phyloP scores from a whole-genome alignment of 441 rosid genomes.

The Eruca vesicaria region DNA sequence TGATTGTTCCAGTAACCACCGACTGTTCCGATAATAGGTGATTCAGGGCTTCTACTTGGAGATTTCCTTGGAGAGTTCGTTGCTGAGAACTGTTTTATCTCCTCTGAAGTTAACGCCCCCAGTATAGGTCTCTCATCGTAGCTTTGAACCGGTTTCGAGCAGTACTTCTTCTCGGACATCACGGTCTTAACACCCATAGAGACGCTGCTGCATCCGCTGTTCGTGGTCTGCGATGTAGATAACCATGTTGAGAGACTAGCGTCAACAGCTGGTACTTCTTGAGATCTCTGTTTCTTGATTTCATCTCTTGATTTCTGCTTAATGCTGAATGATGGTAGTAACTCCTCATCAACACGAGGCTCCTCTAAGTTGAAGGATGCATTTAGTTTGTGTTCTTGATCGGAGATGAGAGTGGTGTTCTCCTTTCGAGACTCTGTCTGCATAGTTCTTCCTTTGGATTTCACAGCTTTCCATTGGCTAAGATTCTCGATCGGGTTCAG shows the following conservation, averaged over 20 bases:
- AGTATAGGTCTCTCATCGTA: slow-evolving; percentile 65
- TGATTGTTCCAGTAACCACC: slow-evolving; percentile 72
- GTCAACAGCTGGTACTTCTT: slow-evolving; percentile 57
- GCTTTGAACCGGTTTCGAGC: slow-evolving; percentile 45
- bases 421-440: slow-evolving; percentile 48
- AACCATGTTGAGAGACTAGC: slow-evolving; percentile 96
- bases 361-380: slow-evolving; percentile 41
- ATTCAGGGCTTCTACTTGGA: slow-evolving; percentile 70
- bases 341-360: slow-evolving; percentile 13
- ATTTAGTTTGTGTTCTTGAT: slow-evolving; percentile 42
- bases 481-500: slow-evolving; percentile 82
- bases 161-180: slow-evolving; percentile 30
- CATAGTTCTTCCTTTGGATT: slow-evolving; percentile 50
- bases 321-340: background rate
- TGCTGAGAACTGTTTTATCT: slow-evolving; percentile 63
- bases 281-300: slow-evolving; percentile 42
- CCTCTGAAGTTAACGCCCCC: slow-evolving; percentile 64
- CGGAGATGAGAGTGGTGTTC: slow-evolving; percentile 32
- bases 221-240: slow-evolving; percentile 29
- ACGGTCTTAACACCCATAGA: slow-evolving; percentile 39
- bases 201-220: slow-evolving; percentile 39
- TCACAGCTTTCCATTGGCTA: slow-evolving; percentile 74
- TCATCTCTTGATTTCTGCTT: slow-evolving; percentile 31
- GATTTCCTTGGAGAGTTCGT: slow-evolving; percentile 59
- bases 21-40: slow-evolving; percentile 71